Evolutionary conservation across 2,329 filamentous ascomycete genomes (phyloP).

Genomic region (Ceratocystis diversiconidia): DNA sequence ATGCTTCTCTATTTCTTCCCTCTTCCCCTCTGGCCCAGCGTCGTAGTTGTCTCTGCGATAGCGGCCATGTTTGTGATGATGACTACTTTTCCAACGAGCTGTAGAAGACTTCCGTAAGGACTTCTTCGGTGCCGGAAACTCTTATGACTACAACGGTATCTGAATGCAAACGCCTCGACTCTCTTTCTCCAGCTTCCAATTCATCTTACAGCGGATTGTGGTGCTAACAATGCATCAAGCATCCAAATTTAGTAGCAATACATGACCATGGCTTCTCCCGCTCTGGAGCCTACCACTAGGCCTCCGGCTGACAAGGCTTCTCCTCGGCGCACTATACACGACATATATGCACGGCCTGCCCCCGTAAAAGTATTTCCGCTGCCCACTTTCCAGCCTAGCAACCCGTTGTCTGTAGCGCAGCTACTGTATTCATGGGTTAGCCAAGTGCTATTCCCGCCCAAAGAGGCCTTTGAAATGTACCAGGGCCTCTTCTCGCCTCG

Average conservation of each 20-base stretch:
- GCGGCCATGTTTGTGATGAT: slow-evolving; percentile 36
- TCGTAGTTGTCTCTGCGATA: not conserved
- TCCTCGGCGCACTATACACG: slow-evolving; percentile 37
- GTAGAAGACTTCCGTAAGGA: slow-evolving; percentile 19
- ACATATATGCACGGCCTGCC: slow-evolving; percentile 69
- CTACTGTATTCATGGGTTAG: slow-evolving; percentile 63
- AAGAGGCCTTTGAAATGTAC: slow-evolving; percentile 51
- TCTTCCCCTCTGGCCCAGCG: not conserved
- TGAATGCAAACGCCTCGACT: slow-evolving; percentile 35
- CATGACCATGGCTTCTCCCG: slow-evolving; percentile 7
- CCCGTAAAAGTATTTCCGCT: slow-evolving; percentile 73
- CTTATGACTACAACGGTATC: slow-evolving; percentile 96
- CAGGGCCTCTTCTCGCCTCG: slow-evolving; percentile 66
- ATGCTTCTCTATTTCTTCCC: slow-evolving; percentile 6
- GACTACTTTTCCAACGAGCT: slow-evolving; percentile 33
- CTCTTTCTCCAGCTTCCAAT: not conserved
- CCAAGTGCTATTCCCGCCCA: slow-evolving; percentile 52
- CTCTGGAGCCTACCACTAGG: not conserved
- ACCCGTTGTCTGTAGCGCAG: slow-evolving; percentile 76
- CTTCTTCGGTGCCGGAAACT: slow-evolving; percentile 18
- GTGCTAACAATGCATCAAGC: slow-evolving; percentile 7
- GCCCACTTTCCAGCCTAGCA: slow-evolving; percentile 78
- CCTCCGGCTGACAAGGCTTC: slow-evolving; percentile 7
- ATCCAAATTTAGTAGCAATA: slow-evolving; percentile 4
- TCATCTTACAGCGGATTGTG: not conserved